Base-by-base conservation (phyloP, 768 basidiomycete genomes). In the Paxillus ammoniavirescens region DNA sequence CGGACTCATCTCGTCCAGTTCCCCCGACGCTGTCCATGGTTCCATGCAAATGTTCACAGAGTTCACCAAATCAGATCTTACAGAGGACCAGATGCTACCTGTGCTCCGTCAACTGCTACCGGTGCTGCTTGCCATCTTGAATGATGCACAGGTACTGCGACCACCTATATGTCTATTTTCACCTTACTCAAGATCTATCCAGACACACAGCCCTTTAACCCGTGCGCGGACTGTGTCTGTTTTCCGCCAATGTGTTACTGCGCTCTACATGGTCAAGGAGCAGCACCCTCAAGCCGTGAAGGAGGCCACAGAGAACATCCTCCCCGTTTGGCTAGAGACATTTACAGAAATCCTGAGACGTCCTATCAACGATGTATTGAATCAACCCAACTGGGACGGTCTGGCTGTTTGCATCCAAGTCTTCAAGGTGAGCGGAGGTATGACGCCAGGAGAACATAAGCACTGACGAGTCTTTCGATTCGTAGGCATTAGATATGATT, bases 21-120 rank as follows among this genome's bases (percentile, higher is more conserved):
- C 85, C 3, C 72, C 89, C 0, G 79, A 83, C 53, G 80, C 91
- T 5, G 90, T 97, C 6, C 94, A 98, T 70, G 97, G 97, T 21
- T 89, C 95, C 21, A 93, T 99, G 91, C 87, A 94, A 68, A 91
- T 98, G 18, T 84, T 99, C 63, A 87, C 87, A 8, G 97, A 99
- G 64, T 95, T 98, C 69, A 90, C 96, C 64, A 88, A 91, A 69
- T 84, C 89, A 7, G 95, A 95, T 65, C 73, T 98, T 56, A 89
- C 90, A 8, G 97, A 98, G 66, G 95, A 98, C 64, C 96, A 98
- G 75, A 85, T 97, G 33, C 72, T 98, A 1, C 94, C 93, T 10
- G 86, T 98, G 17, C 80, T 97, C n/a, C 84, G 87, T 41, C 82
- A 93, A 65, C 79, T 98, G 36, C 75, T 96, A 2, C 97, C 97